Evolutionary conservation across 148 eudicot genomes (phyloP).

Genomic region (Linanthus parryae): DNA sequence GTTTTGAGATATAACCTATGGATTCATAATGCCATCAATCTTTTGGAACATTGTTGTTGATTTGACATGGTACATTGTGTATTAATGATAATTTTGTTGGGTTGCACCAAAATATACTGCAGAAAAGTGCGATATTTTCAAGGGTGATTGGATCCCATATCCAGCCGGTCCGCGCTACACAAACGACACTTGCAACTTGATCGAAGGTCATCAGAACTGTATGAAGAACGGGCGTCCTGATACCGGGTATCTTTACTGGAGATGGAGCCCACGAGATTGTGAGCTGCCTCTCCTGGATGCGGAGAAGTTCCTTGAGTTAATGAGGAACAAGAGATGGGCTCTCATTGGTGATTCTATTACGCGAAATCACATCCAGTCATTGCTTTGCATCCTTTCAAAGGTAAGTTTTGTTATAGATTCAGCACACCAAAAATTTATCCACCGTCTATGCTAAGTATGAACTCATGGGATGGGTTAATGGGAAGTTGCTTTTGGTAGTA

Average conservation of each 20-base stretch:
- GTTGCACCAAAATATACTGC: conserved; percentile 9
- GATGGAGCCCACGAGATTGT: conserved; percentile 55
- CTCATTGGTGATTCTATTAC: conserved; percentile 61
- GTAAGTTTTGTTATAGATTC: too few species aligned
- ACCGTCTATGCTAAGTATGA: too few species aligned
- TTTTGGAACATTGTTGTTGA: too few species aligned
- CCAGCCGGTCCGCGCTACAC: conserved; percentile 49
- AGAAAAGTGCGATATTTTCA: conserved; percentile 50
- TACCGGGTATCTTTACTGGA: conserved; percentile 60
- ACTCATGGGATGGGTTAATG: too few species aligned
- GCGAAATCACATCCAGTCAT: conserved; percentile 61
- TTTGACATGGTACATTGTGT: too few species aligned
- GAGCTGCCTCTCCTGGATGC: conserved; percentile 43
- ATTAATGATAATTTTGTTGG: not conserved
- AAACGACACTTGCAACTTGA: conserved; percentile 42
- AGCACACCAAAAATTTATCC: too few species aligned
- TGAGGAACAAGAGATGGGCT: conserved; percentile 56
- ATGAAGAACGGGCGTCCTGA: conserved; percentile 68
- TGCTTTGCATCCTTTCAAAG: conserved; percentile 54
- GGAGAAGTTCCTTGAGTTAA: conserved; percentile 34
- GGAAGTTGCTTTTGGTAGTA: too few species aligned
- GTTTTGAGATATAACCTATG: too few species aligned
- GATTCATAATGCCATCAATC: too few species aligned
- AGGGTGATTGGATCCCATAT: conserved; percentile 55
- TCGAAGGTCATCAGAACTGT: conserved; percentile 59